Evolutionary conservation across 805 yeast species (phyloP), one percentile per base, ranked within the genome.

Genomic region (Pichia manshurica): DNA sequence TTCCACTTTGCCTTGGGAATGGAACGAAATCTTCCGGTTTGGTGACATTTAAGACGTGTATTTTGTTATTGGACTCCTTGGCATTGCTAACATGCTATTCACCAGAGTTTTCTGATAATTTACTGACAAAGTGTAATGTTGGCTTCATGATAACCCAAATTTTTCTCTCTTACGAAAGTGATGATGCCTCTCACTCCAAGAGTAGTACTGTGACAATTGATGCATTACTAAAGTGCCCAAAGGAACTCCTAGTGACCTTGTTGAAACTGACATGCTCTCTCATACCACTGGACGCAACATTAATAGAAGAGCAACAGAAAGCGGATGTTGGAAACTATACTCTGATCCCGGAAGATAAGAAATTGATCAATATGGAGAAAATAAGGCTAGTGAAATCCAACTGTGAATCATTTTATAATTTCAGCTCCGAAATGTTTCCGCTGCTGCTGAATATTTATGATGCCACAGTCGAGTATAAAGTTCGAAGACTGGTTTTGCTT

Each of bases 201-300:
- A 13, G 21, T 21, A 35, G 20, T 4, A 42, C 13, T 1, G 60
- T 78, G 1, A 69, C 87, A 5, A 77, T 83, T 40, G 95, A 86
- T 57, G 77, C 87, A 0, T 63, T 88, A 35, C 82, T 87, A 79
- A 77, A 82, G 46, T 77, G 81, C 2, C 89, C 91, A 0, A 83
- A 81, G 54, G 84, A 81, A n/a, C 60, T 85, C 25, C 62, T 84
- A 17, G 54, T 75, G 1, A 69, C 78, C 13, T 69, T 82, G 17
- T 64, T 87, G 17, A 72, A 75, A 36, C 67, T 87, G 42, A 65
- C 84, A 5, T 74, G 78, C 2, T 69, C 75, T 29, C 53, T 86
- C 2, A 62, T 87, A 17, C 95, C 96, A 0, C 61, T 60, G 28
- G 55, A 59, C 2, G 48, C 52, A 0, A 34, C 53, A 22, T 35